Base-by-base conservation (phyloP, 1,284 basidiomycete genomes). In the Somion occarium region DNA sequence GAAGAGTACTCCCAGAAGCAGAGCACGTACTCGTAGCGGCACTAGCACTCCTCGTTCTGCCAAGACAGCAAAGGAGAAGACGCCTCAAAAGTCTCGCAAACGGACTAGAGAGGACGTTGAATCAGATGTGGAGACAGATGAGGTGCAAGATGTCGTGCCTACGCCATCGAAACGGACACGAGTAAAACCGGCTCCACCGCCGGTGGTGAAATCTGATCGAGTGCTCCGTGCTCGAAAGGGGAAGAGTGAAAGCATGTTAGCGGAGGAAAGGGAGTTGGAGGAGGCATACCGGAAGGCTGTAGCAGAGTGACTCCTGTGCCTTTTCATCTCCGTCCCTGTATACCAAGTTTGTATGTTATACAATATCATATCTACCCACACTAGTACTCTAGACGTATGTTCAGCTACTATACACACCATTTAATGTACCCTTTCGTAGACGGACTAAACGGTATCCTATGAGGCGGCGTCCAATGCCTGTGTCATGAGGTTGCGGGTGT, bases 211-310 rank as follows among this genome's bases (percentile, higher is more conserved):
- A 19, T 62, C 77, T 25, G 72, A 73, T 26, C 71, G 81, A 25
- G 73, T 76, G 11, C 64, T 83, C 59, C 73, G 83, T 44, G 69
- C 79, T 47, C 75, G 82, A 37, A 63, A 60, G 34, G 66, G 71
- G 56, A 88, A 83, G 68, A 76, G 56, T 39, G 64, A 68, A 34
- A 69, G 70, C 38, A 70, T 73, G 58, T 48, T 76, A 38, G 66
- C 70, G 56, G 72, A 73, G 60, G 79, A 80, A 60, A 65, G 61
- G 54, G 72, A 74, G 56, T 63, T 66, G 58, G 80, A 84, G 64
- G 65, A 69, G 24, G 76, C 77, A 20, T 79, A 70, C 58, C 64
- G 72, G 59, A 65, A 64, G 44, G 78, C 78, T 27, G 59, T 74
- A 12, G 49, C 26, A 23, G 44, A 45, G 18, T 51, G 26, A 37